Base-by-base conservation (phyloP, 495 filamentous ascomycete species). In the Pyrenula massariospora region DNA sequence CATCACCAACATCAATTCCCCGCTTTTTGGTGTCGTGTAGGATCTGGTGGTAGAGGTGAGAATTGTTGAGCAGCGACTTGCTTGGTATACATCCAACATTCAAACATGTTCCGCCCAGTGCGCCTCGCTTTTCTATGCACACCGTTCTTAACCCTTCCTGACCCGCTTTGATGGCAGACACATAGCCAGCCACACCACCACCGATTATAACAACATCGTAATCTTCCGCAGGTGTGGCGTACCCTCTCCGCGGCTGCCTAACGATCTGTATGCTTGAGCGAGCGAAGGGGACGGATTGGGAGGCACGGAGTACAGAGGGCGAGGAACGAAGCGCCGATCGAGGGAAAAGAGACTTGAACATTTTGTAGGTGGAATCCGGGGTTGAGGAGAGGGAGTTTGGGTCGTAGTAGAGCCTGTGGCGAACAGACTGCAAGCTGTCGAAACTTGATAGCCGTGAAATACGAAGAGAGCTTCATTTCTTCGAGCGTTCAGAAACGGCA, bases 41-140 rank as follows among this genome's bases (percentile, higher is more conserved):
- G 65, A 96, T 86, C 75, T 91, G 86, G 79, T 98, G 93, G 82
- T 97, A 97, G 54, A 98, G 83, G 71, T 95, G 89, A 61, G 94
- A 96, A 80, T 97, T 98, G 84, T 98, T 97, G 69, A 98, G 89
- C 63, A 98, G 89, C 52, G 93, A 96, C 74, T 98, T 98, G 57
- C 93, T 97, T 50, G 93, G 93, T 65, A 98, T 98, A 75, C 93
- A 98, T 73, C 93, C 93, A 69, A 98, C 93, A 75, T 98, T 98
- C 64, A 98, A 77, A 79, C 93, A 98, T 60, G 93, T 98, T 65
- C 93, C 93, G 62, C 93, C 93, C 63, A 98, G 85, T 57, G 82
- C 80, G 62, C 91, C 93, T 66, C 93, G 91, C 80, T 98, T 98
- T 78, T 98, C 93, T 77, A 98, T 93, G 76, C 93, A 98, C 52